Evolutionary conservation across 371 early-diverging fungal genomes (phyloP), one percentile per base, ranked within the genome.

Genomic region (Parasitella parasitica): DNA sequence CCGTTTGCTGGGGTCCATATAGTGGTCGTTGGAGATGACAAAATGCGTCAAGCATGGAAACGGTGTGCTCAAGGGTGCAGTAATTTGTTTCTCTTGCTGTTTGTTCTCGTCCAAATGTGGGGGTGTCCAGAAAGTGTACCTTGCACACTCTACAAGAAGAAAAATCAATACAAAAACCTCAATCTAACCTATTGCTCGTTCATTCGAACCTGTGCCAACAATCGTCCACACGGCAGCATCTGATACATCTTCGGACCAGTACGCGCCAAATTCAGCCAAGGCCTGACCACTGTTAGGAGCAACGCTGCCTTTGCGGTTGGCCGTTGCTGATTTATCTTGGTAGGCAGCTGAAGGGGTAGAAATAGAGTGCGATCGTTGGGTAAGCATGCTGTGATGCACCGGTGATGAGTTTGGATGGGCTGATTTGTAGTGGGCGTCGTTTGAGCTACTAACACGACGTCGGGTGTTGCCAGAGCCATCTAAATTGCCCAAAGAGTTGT

Each of bases 151-250:
- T 62, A 58, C 2, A 15, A 50, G 35, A 36, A 24, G 13, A 28
- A n/a, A n/a, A n/a, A n/a, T n/a, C n/a, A n/a, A n/a, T n/a, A n/a
- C n/a, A n/a, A n/a, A n/a, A n/a, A n/a, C n/a, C n/a, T n/a, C n/a
- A n/a, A n/a, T n/a, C n/a, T n/a, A n/a, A 32, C 3, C 32, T 0
- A 12, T 5, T 22, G 0, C 13, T 9, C 9, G 46, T 34, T 6
- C n/a, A 32, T 46, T 1, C 11, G 35, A 66, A 64, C 62, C 86
- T 5, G 93, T 91, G 30, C 92, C 91, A 15, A 94, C 94, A 64
- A 94, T 87, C 4, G 94, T 94, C 94, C 94, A 94, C 0, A 94
- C 91, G 0, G 93, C 89, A 12, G 86, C 83, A 77, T 94, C 94
- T 1, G 90, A 86, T 6, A 94, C 91, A 73, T 94, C 93, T 70